These are phyloP conservation scores for Ottelia alismoides DNA, from an alignment of 106 monocot genomes.

Conservation along the genomic window DNA sequence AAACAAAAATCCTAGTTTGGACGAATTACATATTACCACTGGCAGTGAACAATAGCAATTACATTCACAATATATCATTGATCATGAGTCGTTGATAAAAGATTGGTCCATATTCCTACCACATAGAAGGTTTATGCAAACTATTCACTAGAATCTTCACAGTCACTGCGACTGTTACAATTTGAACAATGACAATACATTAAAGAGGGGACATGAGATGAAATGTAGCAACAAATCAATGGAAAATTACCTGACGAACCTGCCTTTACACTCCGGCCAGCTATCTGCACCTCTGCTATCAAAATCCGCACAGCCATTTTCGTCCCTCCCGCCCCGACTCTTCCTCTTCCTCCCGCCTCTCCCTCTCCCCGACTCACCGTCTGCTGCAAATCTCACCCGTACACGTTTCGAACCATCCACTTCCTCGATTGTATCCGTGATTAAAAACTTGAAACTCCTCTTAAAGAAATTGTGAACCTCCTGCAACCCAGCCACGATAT, in stretches of 20 bases:
- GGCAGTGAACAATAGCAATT: no score
- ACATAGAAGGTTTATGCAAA: no score
- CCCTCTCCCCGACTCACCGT: slow-evolving; percentile 15
- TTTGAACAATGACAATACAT: no score
- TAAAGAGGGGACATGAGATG: no score
- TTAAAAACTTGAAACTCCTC: slow-evolving; percentile 73
- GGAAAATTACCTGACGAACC: slow-evolving; percentile 76
- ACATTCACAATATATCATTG: no score
- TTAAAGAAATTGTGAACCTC: slow-evolving; percentile 97
- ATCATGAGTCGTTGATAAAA: no score
- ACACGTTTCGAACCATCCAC: slow-evolving; percentile 37
- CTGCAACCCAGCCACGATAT: slow-evolving; percentile 18
- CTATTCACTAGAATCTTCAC: no score
- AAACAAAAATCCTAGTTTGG: no score
- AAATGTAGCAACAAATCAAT: no score
- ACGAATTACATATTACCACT: no score
- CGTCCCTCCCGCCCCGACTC: slow-evolving; percentile 19
- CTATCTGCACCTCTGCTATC: slow-evolving; percentile 83
- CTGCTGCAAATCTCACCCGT: slow-evolving; percentile 53
- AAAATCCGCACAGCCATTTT: slow-evolving; percentile 27
- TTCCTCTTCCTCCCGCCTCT: slow-evolving; percentile 64
- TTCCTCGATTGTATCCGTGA: slow-evolving; percentile 83
- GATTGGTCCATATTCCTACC: no score
- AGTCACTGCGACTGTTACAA: no score
- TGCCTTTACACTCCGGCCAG: slow-evolving; percentile 69